Percentiles rank a stretch among this genome's conserved stretches.
Conservation (phyloP, 257 asterid genomes). For the Fraxinus pennsylvanica region DNA sequence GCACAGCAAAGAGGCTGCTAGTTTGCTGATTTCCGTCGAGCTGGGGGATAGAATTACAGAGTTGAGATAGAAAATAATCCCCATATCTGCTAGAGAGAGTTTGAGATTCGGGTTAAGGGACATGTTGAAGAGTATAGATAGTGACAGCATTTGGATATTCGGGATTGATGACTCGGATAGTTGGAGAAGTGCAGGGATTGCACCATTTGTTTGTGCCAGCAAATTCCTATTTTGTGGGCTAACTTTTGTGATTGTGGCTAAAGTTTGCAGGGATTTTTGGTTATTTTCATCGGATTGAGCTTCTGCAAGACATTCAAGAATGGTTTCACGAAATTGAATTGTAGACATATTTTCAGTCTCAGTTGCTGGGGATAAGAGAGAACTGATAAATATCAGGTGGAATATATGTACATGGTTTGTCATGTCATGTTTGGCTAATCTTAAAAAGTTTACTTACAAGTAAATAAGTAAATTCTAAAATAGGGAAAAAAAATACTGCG, state of each 20-base stretch:
- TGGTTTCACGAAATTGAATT: constrained; percentile 39
- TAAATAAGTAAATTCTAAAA: too few relatives aligned
- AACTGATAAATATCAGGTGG: neutral
- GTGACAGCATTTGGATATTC: constrained; percentile 41
- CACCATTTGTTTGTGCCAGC: constrained; percentile 54
- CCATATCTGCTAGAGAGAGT: constrained; percentile 49
- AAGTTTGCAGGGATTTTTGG: constrained; percentile 51
- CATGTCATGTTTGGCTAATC: neutral
- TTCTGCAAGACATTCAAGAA: constrained; percentile 46
- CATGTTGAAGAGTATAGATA: constrained; percentile 66
- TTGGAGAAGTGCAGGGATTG: constrained; percentile 45
- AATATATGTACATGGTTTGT: neutral
- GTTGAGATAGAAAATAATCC: constrained; percentile 50
- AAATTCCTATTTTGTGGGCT: constrained; percentile 71
- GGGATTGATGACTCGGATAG: constrained; percentile 41
- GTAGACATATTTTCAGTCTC: constrained; percentile 16
- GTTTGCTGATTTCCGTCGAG: constrained; percentile 42
- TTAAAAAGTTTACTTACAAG: neutral
- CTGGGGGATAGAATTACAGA: constrained; percentile 29
- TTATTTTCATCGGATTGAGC: constrained; percentile 37
- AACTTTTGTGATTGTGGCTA: constrained; percentile 61
- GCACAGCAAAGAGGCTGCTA: constrained; percentile 69
- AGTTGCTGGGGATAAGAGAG: neutral
- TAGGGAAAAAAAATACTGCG: too few relatives aligned
- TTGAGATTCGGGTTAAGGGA: constrained; percentile 70